Evolutionary conservation across 2,329 filamentous ascomycete genomes (phyloP), one percentile per base, ranked within the genome.

Genomic region (Penicillium sp.): DNA sequence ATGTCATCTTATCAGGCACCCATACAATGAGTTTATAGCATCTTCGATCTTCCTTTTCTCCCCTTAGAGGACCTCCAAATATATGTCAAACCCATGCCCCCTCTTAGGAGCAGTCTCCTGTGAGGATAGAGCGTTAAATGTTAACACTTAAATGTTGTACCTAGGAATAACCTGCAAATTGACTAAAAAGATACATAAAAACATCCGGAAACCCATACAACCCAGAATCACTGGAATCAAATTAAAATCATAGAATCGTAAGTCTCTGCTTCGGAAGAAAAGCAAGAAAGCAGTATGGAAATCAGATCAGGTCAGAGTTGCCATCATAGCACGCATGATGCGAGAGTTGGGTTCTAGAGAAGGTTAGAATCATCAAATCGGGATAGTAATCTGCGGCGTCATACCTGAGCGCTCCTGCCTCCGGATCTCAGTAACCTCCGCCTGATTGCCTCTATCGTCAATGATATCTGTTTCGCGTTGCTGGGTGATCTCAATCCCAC

Each of bases 371-470:
- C n/a, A 38, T n/a, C n/a, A 23, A 36, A 50, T 17, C 21, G 12
- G 49, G n/a, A 31, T 6, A 23, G 7, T 13, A 7, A 23, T 12
- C 3, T 41, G 17, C 6, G n/a, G 12, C 6, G 1, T 25, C 48
- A 41, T 94, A 96, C 93, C 92, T 92, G 90, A 94, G 82, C 89
- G 89, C 79, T 97, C 91, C 82, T 89, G 91, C 78, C 91, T 89
- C 68, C 61, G 58, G 27, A 96, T 86, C 61, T 81, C 77, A 5
- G 78, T 68, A 6, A 87, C 76, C 58, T 86, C 83, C 50, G 82
- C 77, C 39, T 75, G 74, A 66, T 81, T 68, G 66, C 78, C 63
- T 39, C 67, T 61, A 35, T 70, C 61, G 42, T 73, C 71, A 59
- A 76, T 70, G 19, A 74, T 68, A 38, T 73, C 62, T n/a, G 69